Base-by-base conservation (phyloP, 345 rosid genomes). In the Citrus mangshanensis region DNA sequence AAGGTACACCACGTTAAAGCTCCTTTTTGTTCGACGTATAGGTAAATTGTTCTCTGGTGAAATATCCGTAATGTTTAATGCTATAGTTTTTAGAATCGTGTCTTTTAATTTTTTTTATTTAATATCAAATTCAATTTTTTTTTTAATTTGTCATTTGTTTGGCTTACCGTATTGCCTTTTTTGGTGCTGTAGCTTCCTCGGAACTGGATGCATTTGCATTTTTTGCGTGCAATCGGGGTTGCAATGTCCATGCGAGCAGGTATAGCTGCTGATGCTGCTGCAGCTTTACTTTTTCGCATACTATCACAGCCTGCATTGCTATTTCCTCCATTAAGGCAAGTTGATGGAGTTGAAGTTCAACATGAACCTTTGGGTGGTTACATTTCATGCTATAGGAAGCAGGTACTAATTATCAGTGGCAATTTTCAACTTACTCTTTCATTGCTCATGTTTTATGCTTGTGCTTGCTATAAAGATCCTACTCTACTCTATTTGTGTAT, bases 161-260 rank as follows among this genome's bases (percentile, higher is more conserved):
- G 21, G 58, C 65, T 54, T 54, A 54, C 22, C 68, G 74, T 49
- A 72, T 63, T 63, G 75, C 30, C 63, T 9, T 75, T 84, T 78
- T 81, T 76, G 69, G 72, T 86, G 74, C 72, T 90, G 83, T 80
- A 95, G 99, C 93, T 95, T 81, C 99, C 99, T 34, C 89, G 94
- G 83, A 95, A 95, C 84, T 95, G 99, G 99, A 89, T 95, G 97
- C 99, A 95, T 86, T 85, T 95, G 88, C 99, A 95, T 82, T 95
- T 95, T 89, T 86, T 95, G 90, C 96, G 99, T 69, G 99, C 99
- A 60, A 95, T 95, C 70, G 99, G 99, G 77, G 90, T 89, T 61
- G 99, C 98, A 32, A 95, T 95, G 98, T 95, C 99, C 77, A 95
- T 95, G 99, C 90, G 99, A 85, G 95, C 89, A 32, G 98, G 98